Base-by-base conservation (phyloP, 139 green algal genomes). In the Astrephomene gubernaculifera region DNA sequence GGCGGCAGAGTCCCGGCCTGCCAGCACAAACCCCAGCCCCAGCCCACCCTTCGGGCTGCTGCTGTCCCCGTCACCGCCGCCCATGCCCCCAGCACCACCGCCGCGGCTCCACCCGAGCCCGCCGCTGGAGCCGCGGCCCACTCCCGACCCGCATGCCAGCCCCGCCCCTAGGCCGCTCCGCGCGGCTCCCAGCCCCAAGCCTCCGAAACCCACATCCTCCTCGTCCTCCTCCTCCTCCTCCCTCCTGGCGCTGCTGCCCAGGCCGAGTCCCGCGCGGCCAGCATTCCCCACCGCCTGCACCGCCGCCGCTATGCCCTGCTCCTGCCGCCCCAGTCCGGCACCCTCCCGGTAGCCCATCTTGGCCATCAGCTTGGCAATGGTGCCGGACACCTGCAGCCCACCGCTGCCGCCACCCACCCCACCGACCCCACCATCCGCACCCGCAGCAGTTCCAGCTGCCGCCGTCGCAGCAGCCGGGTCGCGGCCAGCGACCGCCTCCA, bases 291-390 rank as follows among this genome's bases (percentile, higher is more conserved):
- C 43, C 35, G 41, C 64, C 43, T 81, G 21, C 36, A 92, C 0
- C 6, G 79, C 31, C 31, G 78, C 27, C 2, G 60, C 63, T 14
- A 83, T 85, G 52, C 87, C 89, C 52, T 89, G 86, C 27, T 60
- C 57, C 22, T 82, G 24, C 38, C 76, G 79, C 19, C 89, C 89
- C 68, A 92, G 64, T 1, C 86, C 89, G 33, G 70, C 24, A 21
- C 83, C 86, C 82, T 69, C 57, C 54, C 52, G 54, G 71, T 89
- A 80, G 0, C 87, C 87, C 87, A 90, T 88, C 45, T 79, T 80
- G 14, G 68, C 82, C 82, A 90, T 86, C 68, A 90, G 79, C 33
- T 74, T 85, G 1, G 64, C 64, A 36, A 72, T 43, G 17, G 68
- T 54, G 33, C 7, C 27, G 24, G 76, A 86, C 49, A 79, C n/a